Conservation (phyloP, 179 eudicot species). For the Beta corolliflora region DNA sequence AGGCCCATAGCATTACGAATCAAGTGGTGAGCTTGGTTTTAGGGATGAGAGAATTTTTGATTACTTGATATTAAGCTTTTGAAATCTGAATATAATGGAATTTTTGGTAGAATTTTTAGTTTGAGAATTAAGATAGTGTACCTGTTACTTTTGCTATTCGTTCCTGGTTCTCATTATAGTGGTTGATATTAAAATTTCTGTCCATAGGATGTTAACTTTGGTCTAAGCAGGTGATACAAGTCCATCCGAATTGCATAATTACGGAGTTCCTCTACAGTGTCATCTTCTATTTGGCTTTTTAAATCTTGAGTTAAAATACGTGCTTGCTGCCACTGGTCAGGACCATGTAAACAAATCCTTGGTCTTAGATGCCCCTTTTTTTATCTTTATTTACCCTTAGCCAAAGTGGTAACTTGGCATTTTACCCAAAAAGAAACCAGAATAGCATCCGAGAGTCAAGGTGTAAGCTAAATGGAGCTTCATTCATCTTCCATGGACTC, state of each 20-base stretch:
- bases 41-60: neutral
- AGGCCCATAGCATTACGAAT: too few relatives aligned
- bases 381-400: neutral
- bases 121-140: neutral
- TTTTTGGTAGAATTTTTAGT: neutral
- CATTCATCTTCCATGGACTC: too few relatives aligned
- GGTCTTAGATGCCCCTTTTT: neutral
- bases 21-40: neutral
- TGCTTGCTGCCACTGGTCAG: neutral
- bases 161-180: neutral
- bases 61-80: neutral
- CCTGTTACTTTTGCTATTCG: neutral
- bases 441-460: too few relatives aligned
- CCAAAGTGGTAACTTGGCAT: too few relatives aligned
- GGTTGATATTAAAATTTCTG: neutral
- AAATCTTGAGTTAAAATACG: too few relatives aligned
- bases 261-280: neutral
- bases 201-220: neutral
- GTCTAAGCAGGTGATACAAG: neutral
- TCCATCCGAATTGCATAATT: too few relatives aligned
- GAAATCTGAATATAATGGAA: neutral
- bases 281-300: neutral
- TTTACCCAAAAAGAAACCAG: too few relatives aligned
- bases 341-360: neutral
- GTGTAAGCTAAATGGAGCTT: too few relatives aligned